Evolutionary conservation across 2,329 filamentous ascomycete genomes (phyloP), one percentile per base, ranked within the genome.

Genomic region (Arthrobotrys conoides): DNA sequence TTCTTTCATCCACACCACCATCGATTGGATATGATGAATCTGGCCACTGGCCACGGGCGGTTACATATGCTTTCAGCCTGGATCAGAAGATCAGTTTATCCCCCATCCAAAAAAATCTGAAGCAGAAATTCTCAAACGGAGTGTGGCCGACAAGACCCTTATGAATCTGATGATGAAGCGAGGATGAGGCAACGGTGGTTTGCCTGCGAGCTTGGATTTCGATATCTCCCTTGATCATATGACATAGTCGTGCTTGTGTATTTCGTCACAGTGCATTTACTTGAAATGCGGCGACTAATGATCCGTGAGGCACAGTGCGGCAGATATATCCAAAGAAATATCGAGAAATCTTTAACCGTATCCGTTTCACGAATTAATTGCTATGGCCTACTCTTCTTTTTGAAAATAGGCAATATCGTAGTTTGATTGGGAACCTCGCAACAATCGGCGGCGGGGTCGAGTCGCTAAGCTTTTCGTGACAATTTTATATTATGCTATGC

Each of bases 61-160:
- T 61, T 73, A 61, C 57, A 61, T 61, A 73, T 73, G 27, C 48
- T 72, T 73, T 55, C 59, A 73, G 49, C 48, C 44, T 73, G 70
- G 57, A 73, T 73, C 70, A 73, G 70, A 73, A 65, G 70, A 73
- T 73, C 70, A 67, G 20, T 59, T 64, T 59, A 6, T 30, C 55
- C 18, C 72, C 20, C 57, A 53, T 48, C 49, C n/a, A n/a, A 48
- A 36, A 65, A 36, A 14, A 38, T 38, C 24, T 41, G 33, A 51
- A 69, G 63, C 44, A 64, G 64, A 48, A n/a, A 51, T 44, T 49
- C 51, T 36, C 38, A 53, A 46, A 71, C 67, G 67, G 67, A 38
- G 18, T 77, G 48, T 77, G 57, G 66, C 73, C 67, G 73, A 77
- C 20, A 22, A 44, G 24, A 36, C 38, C 20, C 66, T 70, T 22